Evolutionary conservation across 768 basidiomycete species (phyloP).

Genomic region (Suillus placidus): DNA sequence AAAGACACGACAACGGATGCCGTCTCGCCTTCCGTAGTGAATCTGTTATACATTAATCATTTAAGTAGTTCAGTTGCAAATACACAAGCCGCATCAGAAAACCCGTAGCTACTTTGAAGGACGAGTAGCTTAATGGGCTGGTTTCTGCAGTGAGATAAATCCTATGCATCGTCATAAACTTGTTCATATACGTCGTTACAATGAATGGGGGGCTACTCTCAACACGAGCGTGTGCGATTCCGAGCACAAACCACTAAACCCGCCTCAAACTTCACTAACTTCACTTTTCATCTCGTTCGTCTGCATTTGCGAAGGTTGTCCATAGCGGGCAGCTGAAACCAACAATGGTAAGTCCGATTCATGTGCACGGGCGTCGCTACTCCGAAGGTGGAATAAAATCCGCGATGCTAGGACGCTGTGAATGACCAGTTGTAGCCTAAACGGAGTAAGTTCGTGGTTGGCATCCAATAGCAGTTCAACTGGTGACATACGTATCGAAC

Average conservation of each 20-base stretch:
- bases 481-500: background rate
- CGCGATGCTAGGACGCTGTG: slow-evolving; percentile 30
- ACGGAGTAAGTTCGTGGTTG: background rate
- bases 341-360: background rate
- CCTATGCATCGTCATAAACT: background rate
- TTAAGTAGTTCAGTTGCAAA: too few species aligned
- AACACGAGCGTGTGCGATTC: background rate
- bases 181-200: background rate
- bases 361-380: slow-evolving; percentile 15
- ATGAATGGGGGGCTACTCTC: background rate
- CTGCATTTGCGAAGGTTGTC: background rate
- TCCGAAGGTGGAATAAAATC: slow-evolving; percentile 31
- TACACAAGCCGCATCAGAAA: too few species aligned
- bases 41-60: too few species aligned
- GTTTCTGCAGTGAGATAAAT: background rate
- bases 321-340: too few species aligned
- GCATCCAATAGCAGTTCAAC: background rate
- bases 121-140: background rate
- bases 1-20: too few species aligned
- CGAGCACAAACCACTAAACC: background rate
- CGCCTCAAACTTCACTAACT: background rate
- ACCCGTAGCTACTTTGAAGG: too few species aligned
- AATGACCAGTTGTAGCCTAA: slow-evolving; percentile 24
- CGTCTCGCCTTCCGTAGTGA: too few species aligned
- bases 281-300: background rate